These are phyloP conservation scores for Triticum turgidum DNA, from an alignment of 176 grass and related monocot species.

Conservation along the genomic window DNA sequence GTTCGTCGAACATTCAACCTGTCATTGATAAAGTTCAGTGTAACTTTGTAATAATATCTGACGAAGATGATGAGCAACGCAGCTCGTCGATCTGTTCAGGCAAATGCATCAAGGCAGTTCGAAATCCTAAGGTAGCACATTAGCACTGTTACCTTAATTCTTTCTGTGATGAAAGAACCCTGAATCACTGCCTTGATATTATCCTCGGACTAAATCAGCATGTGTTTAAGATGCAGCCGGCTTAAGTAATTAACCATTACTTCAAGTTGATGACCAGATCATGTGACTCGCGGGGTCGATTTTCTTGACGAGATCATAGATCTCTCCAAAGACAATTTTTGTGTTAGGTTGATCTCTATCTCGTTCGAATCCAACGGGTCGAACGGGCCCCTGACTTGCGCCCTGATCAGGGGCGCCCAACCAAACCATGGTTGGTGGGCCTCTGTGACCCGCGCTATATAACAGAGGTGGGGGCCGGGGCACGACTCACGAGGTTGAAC, in stretches of 20 bases:
- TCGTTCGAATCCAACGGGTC: no score
- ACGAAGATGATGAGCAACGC: not conserved
- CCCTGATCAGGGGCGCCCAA: no score
- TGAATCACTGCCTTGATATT: not conserved
- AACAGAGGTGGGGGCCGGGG: no score
- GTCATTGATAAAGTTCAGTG: not conserved
- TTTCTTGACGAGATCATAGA: not conserved
- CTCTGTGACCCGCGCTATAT: no score
- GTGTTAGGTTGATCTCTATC: no score
- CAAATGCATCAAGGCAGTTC: not conserved
- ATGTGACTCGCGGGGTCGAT: not conserved
- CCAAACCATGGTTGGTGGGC: no score
- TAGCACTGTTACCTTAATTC: not conserved
- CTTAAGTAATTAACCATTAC: not conserved
- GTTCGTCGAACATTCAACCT: not conserved
- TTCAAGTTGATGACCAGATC: not conserved
- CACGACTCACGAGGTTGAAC: no score
- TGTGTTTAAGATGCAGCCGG: not conserved
- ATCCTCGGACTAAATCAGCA: no score
- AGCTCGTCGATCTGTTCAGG: not conserved
- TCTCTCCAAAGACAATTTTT: not conserved
- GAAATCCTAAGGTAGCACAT: not conserved
- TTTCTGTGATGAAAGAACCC: not conserved
- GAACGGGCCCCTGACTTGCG: no score
- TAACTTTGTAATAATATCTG: not conserved